Conservation (phyloP, 2,329 filamentous ascomycete genomes). For the Fusarium pilosicola region DNA sequence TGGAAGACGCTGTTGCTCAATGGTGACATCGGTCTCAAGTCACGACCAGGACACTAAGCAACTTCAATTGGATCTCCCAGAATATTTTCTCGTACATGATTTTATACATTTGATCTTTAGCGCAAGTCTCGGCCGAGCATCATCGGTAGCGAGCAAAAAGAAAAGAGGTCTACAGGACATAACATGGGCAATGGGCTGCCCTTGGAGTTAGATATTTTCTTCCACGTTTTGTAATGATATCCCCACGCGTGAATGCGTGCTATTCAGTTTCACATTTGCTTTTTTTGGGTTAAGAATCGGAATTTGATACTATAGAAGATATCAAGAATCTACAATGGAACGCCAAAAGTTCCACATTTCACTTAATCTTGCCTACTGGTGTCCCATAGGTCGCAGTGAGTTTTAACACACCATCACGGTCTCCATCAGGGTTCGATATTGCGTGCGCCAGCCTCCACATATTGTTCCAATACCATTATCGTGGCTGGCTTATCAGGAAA, state of each 20-base stretch:
- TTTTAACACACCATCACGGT: neutral
- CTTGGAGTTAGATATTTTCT: conserved; percentile 31
- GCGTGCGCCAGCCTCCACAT: conserved; percentile 15
- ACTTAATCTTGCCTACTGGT: neutral
- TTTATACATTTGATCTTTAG: conserved; percentile 26
- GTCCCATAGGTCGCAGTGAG: neutral
- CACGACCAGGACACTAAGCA: conserved; percentile 54
- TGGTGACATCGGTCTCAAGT: conserved; percentile 69
- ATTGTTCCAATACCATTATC: neutral
- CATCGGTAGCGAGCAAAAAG: conserved; percentile 21
- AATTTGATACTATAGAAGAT: conserved; percentile 28
- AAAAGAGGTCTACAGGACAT: conserved; percentile 36
- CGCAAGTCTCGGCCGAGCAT: conserved; percentile 27
- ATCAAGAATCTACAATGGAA: conserved; percentile 14
- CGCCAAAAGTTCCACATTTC: neutral
- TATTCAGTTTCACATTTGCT: conserved; percentile 28
- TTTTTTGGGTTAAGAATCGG: conserved; percentile 9
- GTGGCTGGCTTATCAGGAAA: conserved; percentile 1
- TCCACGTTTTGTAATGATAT: conserved; percentile 41
- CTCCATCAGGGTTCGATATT: conserved; percentile 9
- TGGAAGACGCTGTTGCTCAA: conserved; percentile 71
- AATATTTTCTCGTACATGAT: conserved; percentile 32
- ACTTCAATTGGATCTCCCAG: conserved; percentile 51
- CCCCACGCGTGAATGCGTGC: conserved; percentile 32
- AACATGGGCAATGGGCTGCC: conserved; percentile 33